Base-by-base conservation (phyloP, 805 yeast genomes). In the Wickerhamomyces bisporus region DNA sequence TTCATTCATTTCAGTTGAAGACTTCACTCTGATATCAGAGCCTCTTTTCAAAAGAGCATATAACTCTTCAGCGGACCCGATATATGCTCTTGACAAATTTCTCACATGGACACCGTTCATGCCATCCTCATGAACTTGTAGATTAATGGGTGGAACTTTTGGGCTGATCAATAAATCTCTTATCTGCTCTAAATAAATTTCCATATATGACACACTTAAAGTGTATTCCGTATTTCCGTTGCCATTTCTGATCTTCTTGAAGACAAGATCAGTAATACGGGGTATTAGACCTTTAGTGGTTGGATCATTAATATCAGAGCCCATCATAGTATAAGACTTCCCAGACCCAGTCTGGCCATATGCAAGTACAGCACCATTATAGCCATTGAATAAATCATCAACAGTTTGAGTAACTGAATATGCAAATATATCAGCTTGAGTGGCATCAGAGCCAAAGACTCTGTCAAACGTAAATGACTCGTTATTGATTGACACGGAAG, bases 311-410 rank as follows among this genome's bases (percentile, higher is more conserved):
- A 66, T 52, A n/a, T 61, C 57, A 1, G 68, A 51, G 2, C 93
- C 93, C 73, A 81, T 73, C 87, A 85, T 79, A 3, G 91, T 79
- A 52, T 73, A 75, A 0, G 89, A 73, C 57, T 84, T 84, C 6
- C 93, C 93, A 1, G 87, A 70, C 0, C 87, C 86, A 0, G 86
- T 77, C 50, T 81, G 91, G 9, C 94, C 95, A 58, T 83, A 86
- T 0, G 89, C 85, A 26, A 85, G 60, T 0, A 86, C 76, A 0
- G 91, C 76, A 16, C 88, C 86, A 54, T 85, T 84, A 52, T 79
- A 81, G 0, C 97, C 97, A 24, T 70, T 66, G 40, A 82, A 70
- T 23, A 86, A 66, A 44, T 83, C 91, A 30, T 76, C 78, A 4
- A 86, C 81, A 0, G 86, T 79, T 29, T 76, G 76, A 28, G 63